Evolutionary conservation across 139 green algal genomes (phyloP).

Genomic region (Picochlorum sp.): DNA sequence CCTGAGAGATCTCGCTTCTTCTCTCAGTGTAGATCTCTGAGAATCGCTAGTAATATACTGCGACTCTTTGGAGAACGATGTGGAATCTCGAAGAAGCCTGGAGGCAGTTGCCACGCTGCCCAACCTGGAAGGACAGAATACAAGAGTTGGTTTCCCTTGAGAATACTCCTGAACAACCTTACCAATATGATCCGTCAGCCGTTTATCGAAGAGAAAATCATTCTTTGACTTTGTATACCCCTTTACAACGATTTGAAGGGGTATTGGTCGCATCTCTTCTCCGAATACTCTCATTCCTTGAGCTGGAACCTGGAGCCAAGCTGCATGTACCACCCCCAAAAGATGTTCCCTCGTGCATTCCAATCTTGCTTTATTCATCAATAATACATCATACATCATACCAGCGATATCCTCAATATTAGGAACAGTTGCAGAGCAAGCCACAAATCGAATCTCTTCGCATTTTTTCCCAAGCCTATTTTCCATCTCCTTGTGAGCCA

Average conservation of each 20-base stretch:
- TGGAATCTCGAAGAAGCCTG: conserved; percentile 30
- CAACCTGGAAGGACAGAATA: conserved; percentile 89
- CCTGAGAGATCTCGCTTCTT: conserved; percentile 3
- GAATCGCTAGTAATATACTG: conserved; percentile 24
- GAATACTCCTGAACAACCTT: conserved; percentile 59
- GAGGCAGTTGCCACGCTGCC: conserved; percentile 58
- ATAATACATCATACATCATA: no score
- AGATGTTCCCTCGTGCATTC: no score
- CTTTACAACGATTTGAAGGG: conserved; percentile 65
- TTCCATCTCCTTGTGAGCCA: conserved; percentile 48
- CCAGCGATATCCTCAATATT: conserved; percentile 70
- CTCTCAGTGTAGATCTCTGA: conserved; percentile 32
- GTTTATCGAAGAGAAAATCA: conserved; percentile 68
- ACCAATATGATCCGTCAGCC: conserved; percentile 61
- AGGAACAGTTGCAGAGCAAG: conserved; percentile 74
- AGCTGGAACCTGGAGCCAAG: conserved; percentile 48
- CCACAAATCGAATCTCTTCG: conserved; percentile 59
- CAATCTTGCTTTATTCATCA: no score
- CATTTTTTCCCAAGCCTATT: conserved; percentile 33
- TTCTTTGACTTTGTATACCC: conserved; percentile 58
- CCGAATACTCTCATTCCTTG: conserved; percentile 53
- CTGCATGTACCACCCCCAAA: no score
- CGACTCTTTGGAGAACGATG: not conserved
- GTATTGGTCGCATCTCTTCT: conserved; percentile 77
- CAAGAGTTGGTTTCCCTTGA: conserved; percentile 59